Evolutionary conservation across 2,329 filamentous ascomycete genomes (phyloP).

Genomic region (Myrmaecium sp.): DNA sequence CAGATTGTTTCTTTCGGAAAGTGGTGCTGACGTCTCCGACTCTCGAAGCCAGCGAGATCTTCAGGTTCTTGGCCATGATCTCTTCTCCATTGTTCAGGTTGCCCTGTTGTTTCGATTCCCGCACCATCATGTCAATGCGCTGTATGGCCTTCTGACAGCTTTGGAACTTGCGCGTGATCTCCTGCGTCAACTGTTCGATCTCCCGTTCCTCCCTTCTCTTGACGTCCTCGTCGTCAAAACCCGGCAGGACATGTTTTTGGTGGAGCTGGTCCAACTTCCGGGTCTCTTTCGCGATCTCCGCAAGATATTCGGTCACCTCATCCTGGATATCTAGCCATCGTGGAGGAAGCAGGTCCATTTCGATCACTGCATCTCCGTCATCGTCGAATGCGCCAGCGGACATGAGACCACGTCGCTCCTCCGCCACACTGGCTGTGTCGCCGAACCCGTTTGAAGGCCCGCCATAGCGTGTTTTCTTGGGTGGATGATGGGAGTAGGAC

Average conservation of each 20-base stretch:
- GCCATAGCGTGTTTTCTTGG: conserved; percentile 52
- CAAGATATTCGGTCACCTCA: conserved; percentile 71
- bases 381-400: conserved; percentile 61
- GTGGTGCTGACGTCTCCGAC: conserved; percentile 83
- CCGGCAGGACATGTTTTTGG: conserved; percentile 90
- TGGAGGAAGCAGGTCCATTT: conserved; percentile 92
- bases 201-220: conserved; percentile 75
- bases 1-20: conserved; percentile 95
- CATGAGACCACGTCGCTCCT: conserved; percentile 70
- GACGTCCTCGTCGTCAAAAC: conserved; percentile 87
- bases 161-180: conserved; percentile 79
- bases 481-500: conserved; percentile 89
- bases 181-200: conserved; percentile 80
- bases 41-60: conserved; percentile 71
- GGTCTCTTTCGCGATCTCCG: conserved; percentile 66
- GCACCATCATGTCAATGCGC: conserved; percentile 72
- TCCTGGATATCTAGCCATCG: conserved; percentile 93
- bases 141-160: conserved; percentile 80
- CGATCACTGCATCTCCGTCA: conserved; percentile 87
- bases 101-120: conserved; percentile 57
- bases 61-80: conserved; percentile 90
- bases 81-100: conserved; percentile 70
- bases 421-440: conserved; percentile 28
- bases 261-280: conserved; percentile 80
- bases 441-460: conserved; percentile 35